These are phyloP conservation scores for Epichloe festucae DNA, from an alignment of 2,329 filamentous ascomycete species.

Conservation along the genomic window DNA sequence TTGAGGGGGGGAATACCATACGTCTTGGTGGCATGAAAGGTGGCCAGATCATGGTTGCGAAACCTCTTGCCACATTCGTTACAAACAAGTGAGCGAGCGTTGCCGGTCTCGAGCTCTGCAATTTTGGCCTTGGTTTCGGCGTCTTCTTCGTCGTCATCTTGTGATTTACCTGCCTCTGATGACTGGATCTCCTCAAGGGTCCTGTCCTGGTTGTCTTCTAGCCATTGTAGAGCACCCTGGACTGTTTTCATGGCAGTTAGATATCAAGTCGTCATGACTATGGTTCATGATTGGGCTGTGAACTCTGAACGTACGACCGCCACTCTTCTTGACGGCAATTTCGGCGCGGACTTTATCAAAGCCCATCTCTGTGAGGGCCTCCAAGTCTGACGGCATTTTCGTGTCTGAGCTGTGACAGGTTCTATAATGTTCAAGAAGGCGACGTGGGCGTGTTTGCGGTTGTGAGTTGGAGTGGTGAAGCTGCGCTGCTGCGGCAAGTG, in stretches of 20 bases:
- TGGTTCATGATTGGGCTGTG: neutral
- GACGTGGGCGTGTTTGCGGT: neutral
- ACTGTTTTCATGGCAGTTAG: slow-evolving; percentile 36
- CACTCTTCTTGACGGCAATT: slow-evolving; percentile 71
- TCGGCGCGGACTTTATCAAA: slow-evolving; percentile 76
- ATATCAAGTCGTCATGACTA: neutral
- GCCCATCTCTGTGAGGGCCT: slow-evolving; percentile 54
- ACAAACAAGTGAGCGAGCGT: slow-evolving; percentile 70
- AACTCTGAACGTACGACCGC: slow-evolving; percentile 50
- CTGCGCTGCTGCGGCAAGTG: neutral
- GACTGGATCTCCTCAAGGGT: slow-evolving; percentile 67
- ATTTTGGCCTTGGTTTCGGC: slow-evolving; percentile 41
- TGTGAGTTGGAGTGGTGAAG: slow-evolving; percentile 1
- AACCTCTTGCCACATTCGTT: slow-evolving; percentile 93
- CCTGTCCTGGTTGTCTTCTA: slow-evolving; percentile 84
- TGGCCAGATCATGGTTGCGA: slow-evolving; percentile 64
- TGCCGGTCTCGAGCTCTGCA: slow-evolving; percentile 55
- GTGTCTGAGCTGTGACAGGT: slow-evolving; percentile 11
- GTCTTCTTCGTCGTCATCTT: slow-evolving; percentile 36
- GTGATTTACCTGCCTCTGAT: slow-evolving; percentile 23
- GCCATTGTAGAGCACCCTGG: slow-evolving; percentile 84
- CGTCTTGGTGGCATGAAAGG: slow-evolving; percentile 85
- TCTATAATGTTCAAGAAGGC: neutral
- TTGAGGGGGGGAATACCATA: slow-evolving; percentile 21
- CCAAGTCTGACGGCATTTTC: slow-evolving; percentile 47